Evolutionary conservation across 805 yeast genomes (phyloP).

Genomic region (Barnettozyma sucrosica): DNA sequence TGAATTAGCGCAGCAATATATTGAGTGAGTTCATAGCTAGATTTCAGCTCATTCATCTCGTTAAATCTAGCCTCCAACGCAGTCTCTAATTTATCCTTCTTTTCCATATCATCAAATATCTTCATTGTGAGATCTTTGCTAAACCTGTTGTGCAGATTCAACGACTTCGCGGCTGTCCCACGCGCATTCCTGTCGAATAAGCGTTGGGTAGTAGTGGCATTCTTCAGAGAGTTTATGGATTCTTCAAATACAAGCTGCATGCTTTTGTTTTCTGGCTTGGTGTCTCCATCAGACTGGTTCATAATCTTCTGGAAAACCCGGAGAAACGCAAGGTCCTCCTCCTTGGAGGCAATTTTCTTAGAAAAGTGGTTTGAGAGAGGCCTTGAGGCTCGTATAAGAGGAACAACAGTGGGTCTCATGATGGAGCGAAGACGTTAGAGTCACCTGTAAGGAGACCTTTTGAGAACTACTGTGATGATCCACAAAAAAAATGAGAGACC

Average conservation of each 20-base stretch:
- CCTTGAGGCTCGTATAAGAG: not conserved
- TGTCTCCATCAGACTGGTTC: not conserved
- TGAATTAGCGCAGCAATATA: not conserved
- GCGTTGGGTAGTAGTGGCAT: not conserved
- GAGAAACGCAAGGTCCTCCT: constrained; percentile 4
- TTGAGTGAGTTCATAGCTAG: not conserved
- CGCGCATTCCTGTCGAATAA: not conserved
- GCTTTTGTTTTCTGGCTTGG: not conserved
- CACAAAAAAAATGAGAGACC: not conserved
- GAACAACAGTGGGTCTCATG: constrained; percentile 1
- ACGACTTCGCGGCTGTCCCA: not conserved
- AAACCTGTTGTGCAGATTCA: not conserved
- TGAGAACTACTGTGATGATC: no score
- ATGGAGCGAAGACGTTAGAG: not conserved
- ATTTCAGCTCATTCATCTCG: not conserved
- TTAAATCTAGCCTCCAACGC: not conserved
- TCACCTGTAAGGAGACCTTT: not conserved
- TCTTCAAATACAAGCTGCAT: constrained; percentile 7
- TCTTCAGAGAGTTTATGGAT: constrained; percentile 2
- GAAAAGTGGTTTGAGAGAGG: constrained; percentile 1
- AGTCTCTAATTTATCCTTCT: constrained; percentile 2
- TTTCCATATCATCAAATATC: constrained; percentile 5
- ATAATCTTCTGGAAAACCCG: constrained; percentile 3
- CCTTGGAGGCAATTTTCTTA: constrained; percentile 4
- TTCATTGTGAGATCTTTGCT: constrained; percentile 1